Percentiles rank a stretch among this genome's conserved stretches.
Conservation (phyloP, 805 yeast species). For the Ascoidea asiatica region DNA sequence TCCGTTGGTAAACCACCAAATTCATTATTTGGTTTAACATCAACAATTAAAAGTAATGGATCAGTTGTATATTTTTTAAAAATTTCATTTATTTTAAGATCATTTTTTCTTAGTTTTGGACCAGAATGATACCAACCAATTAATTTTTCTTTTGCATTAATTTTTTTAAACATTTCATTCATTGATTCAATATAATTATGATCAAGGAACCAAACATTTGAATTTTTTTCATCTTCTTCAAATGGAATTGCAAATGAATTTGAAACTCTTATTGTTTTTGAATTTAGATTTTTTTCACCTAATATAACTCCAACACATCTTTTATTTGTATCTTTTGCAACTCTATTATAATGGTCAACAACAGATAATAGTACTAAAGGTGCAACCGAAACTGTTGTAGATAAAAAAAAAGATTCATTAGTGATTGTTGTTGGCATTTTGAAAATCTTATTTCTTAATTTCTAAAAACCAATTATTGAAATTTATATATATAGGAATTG, state of each 20-base stretch:
- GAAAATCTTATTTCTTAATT: no score
- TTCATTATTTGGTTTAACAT: constrained; percentile 62
- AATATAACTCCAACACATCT: constrained; percentile 90
- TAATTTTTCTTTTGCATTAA: constrained; percentile 90
- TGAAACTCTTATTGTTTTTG: constrained; percentile 50
- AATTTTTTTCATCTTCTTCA: constrained; percentile 88
- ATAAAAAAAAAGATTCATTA: constrained; percentile 24
- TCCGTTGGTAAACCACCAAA: constrained; percentile 89
- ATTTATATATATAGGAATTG: no score
- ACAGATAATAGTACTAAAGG: constrained; percentile 90
- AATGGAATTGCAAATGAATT: constrained; percentile 96
- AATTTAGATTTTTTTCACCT: constrained; percentile 54
- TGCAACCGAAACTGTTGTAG: constrained; percentile 73
- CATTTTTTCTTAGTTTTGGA: constrained; percentile 80
- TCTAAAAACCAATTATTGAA: no score
- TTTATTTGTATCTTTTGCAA: constrained; percentile 58
- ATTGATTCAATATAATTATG: constrained; percentile 92
- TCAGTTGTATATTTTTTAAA: constrained; percentile 72
- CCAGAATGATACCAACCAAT: constrained; percentile 99
- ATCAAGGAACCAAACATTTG: constrained; percentile 92
- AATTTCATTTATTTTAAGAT: constrained; percentile 79
- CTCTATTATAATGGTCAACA: constrained; percentile 89
- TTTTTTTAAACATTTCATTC: constrained; percentile 96
- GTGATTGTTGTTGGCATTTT: constrained; percentile 18
- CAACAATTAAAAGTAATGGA: constrained; percentile 82